These are phyloP conservation scores for Cordyceps cateniannulata DNA, from an alignment of 2,329 filamentous ascomycete species.

Conservation along the genomic window DNA sequence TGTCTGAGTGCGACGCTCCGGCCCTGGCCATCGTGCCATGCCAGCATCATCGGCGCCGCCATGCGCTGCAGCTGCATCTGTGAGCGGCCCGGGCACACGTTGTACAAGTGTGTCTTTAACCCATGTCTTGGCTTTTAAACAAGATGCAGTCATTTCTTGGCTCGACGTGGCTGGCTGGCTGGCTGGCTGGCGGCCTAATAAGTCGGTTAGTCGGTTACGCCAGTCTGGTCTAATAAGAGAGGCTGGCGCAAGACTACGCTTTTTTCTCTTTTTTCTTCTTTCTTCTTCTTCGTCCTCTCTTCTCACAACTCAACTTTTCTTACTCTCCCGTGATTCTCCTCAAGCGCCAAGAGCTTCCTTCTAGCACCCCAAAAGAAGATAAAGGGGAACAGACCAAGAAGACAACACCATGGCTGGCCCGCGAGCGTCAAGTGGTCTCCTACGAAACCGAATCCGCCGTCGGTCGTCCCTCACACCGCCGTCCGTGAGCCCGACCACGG, in stretches of 20 bases:
- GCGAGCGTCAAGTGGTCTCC: conserved; percentile 13
- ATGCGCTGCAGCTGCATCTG: not conserved
- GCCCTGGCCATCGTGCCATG: not conserved
- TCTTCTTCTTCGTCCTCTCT: too few relatives aligned
- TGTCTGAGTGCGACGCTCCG: not conserved
- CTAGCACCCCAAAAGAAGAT: too few relatives aligned
- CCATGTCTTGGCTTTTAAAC: not conserved
- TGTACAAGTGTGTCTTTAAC: not conserved
- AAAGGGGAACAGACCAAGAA: not conserved
- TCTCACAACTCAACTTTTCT: not conserved
- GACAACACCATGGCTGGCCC: conserved; percentile 13
- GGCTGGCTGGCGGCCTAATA: not conserved
- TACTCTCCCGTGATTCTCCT: not conserved
- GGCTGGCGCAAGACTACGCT: not conserved
- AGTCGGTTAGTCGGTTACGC: not conserved
- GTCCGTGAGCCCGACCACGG: conserved; percentile 8
- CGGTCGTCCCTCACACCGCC: conserved; percentile 6
- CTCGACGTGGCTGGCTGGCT: not conserved
- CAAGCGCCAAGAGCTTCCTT: too few relatives aligned
- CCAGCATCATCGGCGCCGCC: not conserved
- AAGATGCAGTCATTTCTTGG: not conserved
- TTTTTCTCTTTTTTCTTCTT: not conserved
- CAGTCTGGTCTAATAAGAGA: not conserved
- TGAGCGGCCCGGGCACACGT: not conserved
- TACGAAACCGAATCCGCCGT: conserved; percentile 14